phyloP scores from a whole-genome alignment of 169 alveolate species.

The Fabrea salina region DNA sequence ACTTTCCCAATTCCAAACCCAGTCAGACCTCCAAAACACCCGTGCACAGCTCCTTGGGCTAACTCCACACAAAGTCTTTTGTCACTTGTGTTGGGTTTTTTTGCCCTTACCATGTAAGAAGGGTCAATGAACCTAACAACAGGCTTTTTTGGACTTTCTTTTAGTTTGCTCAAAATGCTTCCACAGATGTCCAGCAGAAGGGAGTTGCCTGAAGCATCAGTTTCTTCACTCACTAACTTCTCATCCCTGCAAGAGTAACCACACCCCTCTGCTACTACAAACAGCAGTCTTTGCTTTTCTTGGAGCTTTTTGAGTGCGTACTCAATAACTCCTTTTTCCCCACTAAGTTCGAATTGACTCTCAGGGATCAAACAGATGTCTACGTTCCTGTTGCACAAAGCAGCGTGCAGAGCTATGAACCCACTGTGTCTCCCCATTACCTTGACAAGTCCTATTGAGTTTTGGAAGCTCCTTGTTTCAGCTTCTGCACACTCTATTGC shows the following conservation, averaged over 20 bases:
- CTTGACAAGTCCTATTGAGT: conserved; percentile 84
- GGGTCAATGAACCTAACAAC: conserved; percentile 84
- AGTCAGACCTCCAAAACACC: conserved; percentile 83
- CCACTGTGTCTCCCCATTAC: conserved; percentile 87
- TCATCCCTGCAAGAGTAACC: conserved; percentile 51
- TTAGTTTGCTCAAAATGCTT: conserved; percentile 61
- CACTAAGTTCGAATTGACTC: conserved; percentile 34
- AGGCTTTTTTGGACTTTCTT: conserved; percentile 63
- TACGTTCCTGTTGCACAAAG: conserved; percentile 74
- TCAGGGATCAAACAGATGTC: conserved; percentile 82
- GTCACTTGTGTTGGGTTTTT: conserved; percentile 81
- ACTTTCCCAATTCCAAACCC: too few species aligned
- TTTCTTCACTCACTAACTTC: background rate
- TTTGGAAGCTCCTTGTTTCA: conserved; percentile 78
- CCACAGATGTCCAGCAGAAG: conserved; percentile 51
- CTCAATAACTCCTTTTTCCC: conserved; percentile 35
- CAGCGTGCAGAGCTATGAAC: conserved; percentile 71
- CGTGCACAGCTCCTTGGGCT: conserved; percentile 81
- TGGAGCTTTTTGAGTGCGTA: background rate
- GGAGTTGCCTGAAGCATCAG: conserved; percentile 57
- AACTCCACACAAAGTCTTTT: conserved; percentile 74
- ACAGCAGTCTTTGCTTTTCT: conserved; percentile 40
- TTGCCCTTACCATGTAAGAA: conserved; percentile 84
- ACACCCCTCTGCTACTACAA: conserved; percentile 90
- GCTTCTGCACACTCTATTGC: conserved; percentile 77